These are phyloP conservation scores for Solanum verrucosum DNA, from an alignment of 257 asterid species.

Conservation along the genomic window DNA sequence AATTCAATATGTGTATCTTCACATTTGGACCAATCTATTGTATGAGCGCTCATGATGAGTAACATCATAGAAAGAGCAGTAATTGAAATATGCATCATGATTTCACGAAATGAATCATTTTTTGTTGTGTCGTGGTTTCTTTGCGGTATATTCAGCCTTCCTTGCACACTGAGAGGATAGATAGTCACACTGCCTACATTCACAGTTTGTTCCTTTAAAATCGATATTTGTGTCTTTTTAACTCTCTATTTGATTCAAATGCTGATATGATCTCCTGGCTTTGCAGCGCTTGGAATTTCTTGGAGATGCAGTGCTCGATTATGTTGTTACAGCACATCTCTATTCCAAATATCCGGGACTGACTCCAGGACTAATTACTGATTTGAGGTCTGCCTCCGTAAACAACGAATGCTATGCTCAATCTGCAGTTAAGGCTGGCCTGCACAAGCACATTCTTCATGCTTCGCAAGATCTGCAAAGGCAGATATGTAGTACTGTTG, in stretches of 20 bases:
- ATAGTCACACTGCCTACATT: neutral
- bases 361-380: slow-evolving; percentile 69
- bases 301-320: slow-evolving; percentile 85
- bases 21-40: neutral
- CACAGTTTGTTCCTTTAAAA: neutral
- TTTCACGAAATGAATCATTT: neutral
- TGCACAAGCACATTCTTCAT: slow-evolving; percentile 64
- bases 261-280: neutral
- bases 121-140: neutral
- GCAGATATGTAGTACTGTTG: slow-evolving; percentile 27
- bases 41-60: neutral
- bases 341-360: slow-evolving; percentile 41
- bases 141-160: neutral
- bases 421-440: slow-evolving; percentile 44
- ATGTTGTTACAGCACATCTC: slow-evolving; percentile 48
- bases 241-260: neutral
- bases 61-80: neutral
- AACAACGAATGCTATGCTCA: slow-evolving; percentile 71
- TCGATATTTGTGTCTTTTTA: neutral
- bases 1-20: neutral
- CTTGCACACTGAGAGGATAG: neutral
- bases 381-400: slow-evolving; percentile 83
- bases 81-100: slow-evolving; percentile 19
- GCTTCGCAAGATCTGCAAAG: slow-evolving; percentile 56
- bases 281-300: slow-evolving; percentile 75